Evolutionary conservation across 2,329 filamentous ascomycete species (phyloP).

Genomic region (Alternaria infectoria): DNA sequence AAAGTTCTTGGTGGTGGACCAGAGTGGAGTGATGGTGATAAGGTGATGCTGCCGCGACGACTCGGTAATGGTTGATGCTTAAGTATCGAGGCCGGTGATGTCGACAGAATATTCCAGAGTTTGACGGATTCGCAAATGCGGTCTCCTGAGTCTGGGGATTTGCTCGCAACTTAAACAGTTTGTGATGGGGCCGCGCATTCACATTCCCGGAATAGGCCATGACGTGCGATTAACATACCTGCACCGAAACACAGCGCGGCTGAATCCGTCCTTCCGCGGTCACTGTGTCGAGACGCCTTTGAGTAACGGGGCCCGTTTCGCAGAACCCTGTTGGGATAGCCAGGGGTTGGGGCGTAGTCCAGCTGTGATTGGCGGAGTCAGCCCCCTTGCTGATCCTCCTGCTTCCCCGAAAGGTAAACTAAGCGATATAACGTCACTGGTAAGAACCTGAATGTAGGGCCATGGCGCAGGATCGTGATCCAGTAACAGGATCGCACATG

Average conservation of each 20-base stretch:
- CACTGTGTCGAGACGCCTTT: constrained; percentile 10
- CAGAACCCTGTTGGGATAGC: constrained; percentile 16
- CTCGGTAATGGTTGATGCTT: constrained; percentile 14
- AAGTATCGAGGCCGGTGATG: constrained; percentile 6
- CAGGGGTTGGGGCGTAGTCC: neutral
- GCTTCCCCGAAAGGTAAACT: constrained; percentile 14
- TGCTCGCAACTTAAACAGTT: constrained; percentile 17
- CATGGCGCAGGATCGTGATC: constrained; percentile 35
- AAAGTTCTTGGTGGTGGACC: constrained; percentile 20
- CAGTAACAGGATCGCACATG: constrained; percentile 11
- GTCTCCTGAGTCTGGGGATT: neutral
- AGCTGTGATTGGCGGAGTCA: constrained; percentile 29
- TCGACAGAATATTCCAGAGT: neutral
- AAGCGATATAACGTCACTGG: constrained; percentile 41
- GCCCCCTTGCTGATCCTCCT: constrained; percentile 25
- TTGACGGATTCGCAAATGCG: neutral
- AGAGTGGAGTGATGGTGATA: constrained; percentile 19
- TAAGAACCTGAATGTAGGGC: constrained; percentile 16
- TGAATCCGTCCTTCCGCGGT: constrained; percentile 21
- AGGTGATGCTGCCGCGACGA: constrained; percentile 16
- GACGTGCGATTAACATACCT: constrained; percentile 26
- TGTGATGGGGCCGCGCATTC: constrained; percentile 19
- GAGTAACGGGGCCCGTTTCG: constrained; percentile 11
- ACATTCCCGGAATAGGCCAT: constrained; percentile 26
- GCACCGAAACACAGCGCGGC: constrained; percentile 18